Percentiles rank a stretch among this genome's conserved stretches.
Conservation (phyloP, 305 asterid species). For the Fraxinus albicans region DNA sequence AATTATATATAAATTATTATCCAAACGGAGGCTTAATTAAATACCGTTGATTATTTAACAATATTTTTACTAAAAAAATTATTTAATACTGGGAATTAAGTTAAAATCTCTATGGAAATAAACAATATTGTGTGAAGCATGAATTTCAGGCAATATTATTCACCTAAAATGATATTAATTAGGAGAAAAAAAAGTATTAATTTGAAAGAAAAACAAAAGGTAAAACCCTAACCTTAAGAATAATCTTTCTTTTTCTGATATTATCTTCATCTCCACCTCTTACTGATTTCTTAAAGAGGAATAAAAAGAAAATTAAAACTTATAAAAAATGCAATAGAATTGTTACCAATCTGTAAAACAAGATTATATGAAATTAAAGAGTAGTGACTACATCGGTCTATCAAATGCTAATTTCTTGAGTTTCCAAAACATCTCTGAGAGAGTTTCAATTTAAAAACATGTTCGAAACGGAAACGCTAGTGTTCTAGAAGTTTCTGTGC, state of each 20-base stretch:
- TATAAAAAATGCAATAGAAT: neutral
- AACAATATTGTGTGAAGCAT: neutral
- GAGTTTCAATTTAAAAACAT: neutral
- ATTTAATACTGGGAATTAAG: neutral
- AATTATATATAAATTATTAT: too few species aligned
- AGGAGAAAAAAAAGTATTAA: neutral
- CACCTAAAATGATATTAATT: neutral
- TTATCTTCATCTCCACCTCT: neutral
- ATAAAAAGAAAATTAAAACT: too few species aligned
- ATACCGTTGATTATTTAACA: too few species aligned
- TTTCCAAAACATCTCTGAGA: neutral
- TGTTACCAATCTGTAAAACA: neutral
- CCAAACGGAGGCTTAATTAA: too few species aligned
- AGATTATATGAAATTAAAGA: neutral
- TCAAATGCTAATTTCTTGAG: neutral
- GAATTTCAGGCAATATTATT: neutral
- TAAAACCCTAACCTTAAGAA: neutral
- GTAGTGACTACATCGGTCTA: neutral
- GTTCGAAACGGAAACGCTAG: neutral
- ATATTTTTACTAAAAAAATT: neutral
- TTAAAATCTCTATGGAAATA: neutral
- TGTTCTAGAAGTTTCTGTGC: neutral
- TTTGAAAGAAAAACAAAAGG: neutral
- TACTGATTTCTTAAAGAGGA: neutral
- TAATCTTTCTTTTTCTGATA: neutral